Evolutionary conservation across 2,329 filamentous ascomycete species (phyloP).

Genomic region (Alternaria angustiovoidea): DNA sequence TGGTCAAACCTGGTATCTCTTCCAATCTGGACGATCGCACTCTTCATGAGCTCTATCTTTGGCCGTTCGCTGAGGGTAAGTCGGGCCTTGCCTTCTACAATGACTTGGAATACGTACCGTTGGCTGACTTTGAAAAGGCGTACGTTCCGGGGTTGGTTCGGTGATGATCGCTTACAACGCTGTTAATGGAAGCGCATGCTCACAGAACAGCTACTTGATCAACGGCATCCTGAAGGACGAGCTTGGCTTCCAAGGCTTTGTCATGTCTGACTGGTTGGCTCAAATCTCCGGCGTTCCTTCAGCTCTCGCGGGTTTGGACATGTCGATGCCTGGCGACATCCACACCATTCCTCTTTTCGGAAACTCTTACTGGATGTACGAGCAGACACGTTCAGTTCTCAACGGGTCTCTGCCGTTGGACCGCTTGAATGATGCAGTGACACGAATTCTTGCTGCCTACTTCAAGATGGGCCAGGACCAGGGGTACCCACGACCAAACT

Average conservation of each 20-base stretch:
- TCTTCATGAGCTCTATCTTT: slow-evolving; percentile 80
- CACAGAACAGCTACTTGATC: slow-evolving; percentile 79
- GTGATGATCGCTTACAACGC: slow-evolving; percentile 83
- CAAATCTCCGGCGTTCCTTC: slow-evolving; percentile 82
- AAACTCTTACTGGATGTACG: slow-evolving; percentile 71
- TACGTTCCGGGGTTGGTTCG: slow-evolving; percentile 77
- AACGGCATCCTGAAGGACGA: slow-evolving; percentile 89
- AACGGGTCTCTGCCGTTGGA: slow-evolving; percentile 85
- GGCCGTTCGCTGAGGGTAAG: slow-evolving; percentile 78
- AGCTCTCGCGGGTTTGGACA: slow-evolving; percentile 83
- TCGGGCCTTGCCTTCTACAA: background rate
- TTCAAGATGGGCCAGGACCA: slow-evolving; percentile 64
- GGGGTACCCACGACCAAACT: slow-evolving; percentile 55
- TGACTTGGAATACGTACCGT: background rate
- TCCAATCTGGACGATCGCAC: slow-evolving; percentile 78
- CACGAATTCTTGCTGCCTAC: slow-evolving; percentile 86
- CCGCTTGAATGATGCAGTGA: slow-evolving; percentile 86
- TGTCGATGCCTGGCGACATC: slow-evolving; percentile 78
- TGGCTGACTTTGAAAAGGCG: slow-evolving; percentile 41
- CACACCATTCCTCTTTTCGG: slow-evolving; percentile 55
- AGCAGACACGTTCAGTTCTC: slow-evolving; percentile 77
- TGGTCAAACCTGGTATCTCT: slow-evolving; percentile 47
- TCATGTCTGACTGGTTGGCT: slow-evolving; percentile 86
- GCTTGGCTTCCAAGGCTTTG: slow-evolving; percentile 75
- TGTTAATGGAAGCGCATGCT: slow-evolving; percentile 64